These are phyloP conservation scores for Kuraishia cidri DNA, from an alignment of 805 yeast species.

Conservation along the genomic window DNA sequence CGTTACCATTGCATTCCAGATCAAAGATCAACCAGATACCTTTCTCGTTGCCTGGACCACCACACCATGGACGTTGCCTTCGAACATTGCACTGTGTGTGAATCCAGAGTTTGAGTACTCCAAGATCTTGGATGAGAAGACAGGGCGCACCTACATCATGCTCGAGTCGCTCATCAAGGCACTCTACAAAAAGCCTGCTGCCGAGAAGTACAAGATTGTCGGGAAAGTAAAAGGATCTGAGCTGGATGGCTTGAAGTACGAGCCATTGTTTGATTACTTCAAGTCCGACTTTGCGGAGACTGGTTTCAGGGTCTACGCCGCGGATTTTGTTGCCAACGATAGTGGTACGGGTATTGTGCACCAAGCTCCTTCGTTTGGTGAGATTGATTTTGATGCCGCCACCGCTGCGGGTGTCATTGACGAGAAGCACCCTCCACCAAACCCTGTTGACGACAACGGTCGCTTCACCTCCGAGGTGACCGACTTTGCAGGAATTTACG, in stretches of 20 bases:
- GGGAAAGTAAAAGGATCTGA: slow-evolving; percentile 76
- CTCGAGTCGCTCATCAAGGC: slow-evolving; percentile 77
- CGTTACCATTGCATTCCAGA: slow-evolving; percentile 83
- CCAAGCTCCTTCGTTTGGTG: slow-evolving; percentile 99
- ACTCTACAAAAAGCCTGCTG: slow-evolving; percentile 89
- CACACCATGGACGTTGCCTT: slow-evolving; percentile 98
- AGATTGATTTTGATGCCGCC: slow-evolving; percentile 88
- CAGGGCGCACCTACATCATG: slow-evolving; percentile 72
- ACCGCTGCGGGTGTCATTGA: slow-evolving; percentile 64
- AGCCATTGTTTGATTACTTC: slow-evolving; percentile 79
- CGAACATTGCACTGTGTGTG: slow-evolving; percentile 87
- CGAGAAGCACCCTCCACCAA: slow-evolving; percentile 70
- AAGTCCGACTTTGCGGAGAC: slow-evolving; percentile 62
- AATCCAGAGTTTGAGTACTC: slow-evolving; percentile 86
- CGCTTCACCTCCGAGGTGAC: slow-evolving; percentile 66
- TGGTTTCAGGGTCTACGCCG: slow-evolving; percentile 78
- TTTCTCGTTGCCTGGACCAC: slow-evolving; percentile 97
- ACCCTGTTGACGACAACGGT: slow-evolving; percentile 94
- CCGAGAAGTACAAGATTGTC: slow-evolving; percentile 77
- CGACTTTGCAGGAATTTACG: slow-evolving; percentile 75
- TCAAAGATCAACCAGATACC: slow-evolving; percentile 73
- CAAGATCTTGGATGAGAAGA: slow-evolving; percentile 85
- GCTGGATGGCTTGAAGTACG: slow-evolving; percentile 70
- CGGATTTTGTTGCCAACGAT: slow-evolving; percentile 81
- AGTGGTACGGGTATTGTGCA: slow-evolving; percentile 99